Base-by-base conservation (phyloP, 441 rosid species). In the Gossypium gossypioides region DNA sequence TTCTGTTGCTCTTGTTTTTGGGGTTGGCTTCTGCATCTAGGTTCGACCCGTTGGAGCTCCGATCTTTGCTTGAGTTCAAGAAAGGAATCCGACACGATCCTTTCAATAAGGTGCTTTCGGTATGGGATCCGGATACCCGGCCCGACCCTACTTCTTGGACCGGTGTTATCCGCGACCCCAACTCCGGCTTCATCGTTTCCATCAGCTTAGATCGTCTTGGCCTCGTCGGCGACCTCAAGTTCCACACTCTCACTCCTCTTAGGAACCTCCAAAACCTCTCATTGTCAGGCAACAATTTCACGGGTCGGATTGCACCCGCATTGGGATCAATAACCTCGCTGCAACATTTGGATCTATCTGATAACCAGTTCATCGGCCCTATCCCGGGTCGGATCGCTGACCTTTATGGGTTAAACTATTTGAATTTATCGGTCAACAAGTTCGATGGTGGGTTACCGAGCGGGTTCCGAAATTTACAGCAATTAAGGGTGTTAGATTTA, bases 301-400 rank as follows among this genome's bases (percentile, higher is more conserved):
- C 93, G 12, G 98, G 98, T 65, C 86, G 98, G 57, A 65, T 94
- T n/a, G 91, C 85, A 4, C 98, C 98, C 72, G 70, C 90, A 24
- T 79, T 94, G 78, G 97, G 97, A 15, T 72, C 82, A 16, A 84
- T 94, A 37, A 77, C 74, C 18, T 79, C 96, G 46, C 84, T 91
- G 57, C 83, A 88, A 81, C 71, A 77, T 75, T 79, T 94, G 83
- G 97, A 94, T 91, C 97, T 94, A 70, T 94, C 98, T 0, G 55
- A 78, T 24, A 94, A 94, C 77, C 66, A 64, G 52, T 94, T 94
- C 76, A 80, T 87, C 42, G 98, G 97, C 6, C 91, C 98, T 71
- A 88, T 94, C 74, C 98, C 98, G 46, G 87, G 76, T 32, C 88
- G 93, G 87, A 86, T 94, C 88, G 77, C 86, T 25, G 89, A 87